Percentiles rank a stretch among this genome's conserved stretches.
These are phyloP conservation scores for Neofusicoccum cordaticola DNA, from an alignment of 2,329 filamentous ascomycete genomes.

Conservation along the genomic window DNA sequence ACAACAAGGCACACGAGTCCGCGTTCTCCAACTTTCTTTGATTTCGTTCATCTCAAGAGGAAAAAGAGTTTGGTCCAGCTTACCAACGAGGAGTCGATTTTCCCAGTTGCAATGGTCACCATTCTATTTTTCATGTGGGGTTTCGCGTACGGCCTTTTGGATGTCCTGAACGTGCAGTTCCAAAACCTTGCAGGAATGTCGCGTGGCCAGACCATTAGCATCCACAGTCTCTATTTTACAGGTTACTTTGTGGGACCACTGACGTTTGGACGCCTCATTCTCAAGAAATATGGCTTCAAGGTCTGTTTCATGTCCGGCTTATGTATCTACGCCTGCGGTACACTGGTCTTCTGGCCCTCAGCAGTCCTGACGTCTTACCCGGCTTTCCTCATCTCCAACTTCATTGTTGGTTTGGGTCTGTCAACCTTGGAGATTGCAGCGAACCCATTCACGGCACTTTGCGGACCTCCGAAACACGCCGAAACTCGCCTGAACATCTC, in stretches of 20 bases:
- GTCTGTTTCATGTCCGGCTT: conserved; percentile 60
- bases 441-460: conserved; percentile 62
- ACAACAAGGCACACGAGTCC: conserved; percentile 36
- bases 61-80: conserved; percentile 68
- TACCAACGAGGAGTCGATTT: conserved; percentile 62
- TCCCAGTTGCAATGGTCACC: conserved; percentile 71
- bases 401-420: conserved; percentile 60
- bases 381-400: conserved; percentile 61
- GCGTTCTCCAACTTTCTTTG: conserved; percentile 60
- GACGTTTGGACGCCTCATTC: conserved; percentile 59
- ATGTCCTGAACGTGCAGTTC: conserved; percentile 73
- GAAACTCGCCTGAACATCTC: conserved; percentile 61
- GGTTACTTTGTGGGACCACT: conserved; percentile 70
- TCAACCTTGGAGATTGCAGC: conserved; percentile 60
- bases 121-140: conserved; percentile 88
- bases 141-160: conserved; percentile 82
- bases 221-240: conserved; percentile 69
- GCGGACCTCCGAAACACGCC: conserved; percentile 58
- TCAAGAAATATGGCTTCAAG: conserved; percentile 62
- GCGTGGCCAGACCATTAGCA: conserved; percentile 60
- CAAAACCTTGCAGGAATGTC: conserved; percentile 62
- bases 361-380: conserved; percentile 60
- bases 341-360: conserved; percentile 63
- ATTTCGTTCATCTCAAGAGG: conserved; percentile 68
- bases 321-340: conserved; percentile 60